Evolutionary conservation across 2,329 filamentous ascomycete species (phyloP).

Genomic region (Raffaelea albimanens): DNA sequence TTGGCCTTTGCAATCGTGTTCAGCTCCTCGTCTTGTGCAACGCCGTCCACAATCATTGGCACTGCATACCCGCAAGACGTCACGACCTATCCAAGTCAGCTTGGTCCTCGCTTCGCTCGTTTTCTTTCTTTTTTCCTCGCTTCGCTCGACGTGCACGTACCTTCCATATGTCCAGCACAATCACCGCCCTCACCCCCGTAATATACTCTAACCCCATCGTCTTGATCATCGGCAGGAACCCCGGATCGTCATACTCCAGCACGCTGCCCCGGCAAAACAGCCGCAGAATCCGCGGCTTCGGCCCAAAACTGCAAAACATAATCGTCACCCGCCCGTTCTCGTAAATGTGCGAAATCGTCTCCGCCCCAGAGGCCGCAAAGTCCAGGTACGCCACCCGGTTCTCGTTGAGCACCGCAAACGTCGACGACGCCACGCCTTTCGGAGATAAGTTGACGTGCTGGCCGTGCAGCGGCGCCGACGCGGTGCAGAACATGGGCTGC

Average conservation of each 20-base stretch:
- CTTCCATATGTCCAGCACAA: slow-evolving; percentile 53
- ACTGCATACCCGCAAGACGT: slow-evolving; percentile 59
- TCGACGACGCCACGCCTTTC: slow-evolving; percentile 57
- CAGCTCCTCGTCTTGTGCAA: not conserved
- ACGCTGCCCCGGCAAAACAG: slow-evolving; percentile 52
- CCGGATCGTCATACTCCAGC: slow-evolving; percentile 45
- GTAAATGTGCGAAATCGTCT: slow-evolving; percentile 61
- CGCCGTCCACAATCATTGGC: slow-evolving; percentile 22
- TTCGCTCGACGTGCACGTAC: too few relatives aligned
- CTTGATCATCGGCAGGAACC: slow-evolving; percentile 38
- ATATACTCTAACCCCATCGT: slow-evolving; percentile 26
- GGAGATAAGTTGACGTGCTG: slow-evolving; percentile 68
- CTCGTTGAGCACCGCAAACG: slow-evolving; percentile 49
- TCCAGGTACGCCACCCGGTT: slow-evolving; percentile 62
- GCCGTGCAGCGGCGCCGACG: slow-evolving; percentile 58
- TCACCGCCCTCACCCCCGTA: slow-evolving; percentile 47
- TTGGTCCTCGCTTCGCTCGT: too few relatives aligned
- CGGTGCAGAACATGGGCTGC: slow-evolving; percentile 69
- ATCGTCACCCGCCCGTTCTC: slow-evolving; percentile 6
- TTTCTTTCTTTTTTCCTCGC: too few relatives aligned
- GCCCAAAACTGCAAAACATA: slow-evolving; percentile 41
- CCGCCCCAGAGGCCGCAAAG: slow-evolving; percentile 63
- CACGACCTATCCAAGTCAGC: slow-evolving; percentile 31
- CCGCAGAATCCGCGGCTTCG: slow-evolving; percentile 50
- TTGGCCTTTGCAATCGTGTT: too few relatives aligned